Evolutionary conservation across 2,329 filamentous ascomycete genomes (phyloP), one percentile per base, ranked within the genome.

Genomic region (Colletotrichum scovillei): DNA sequence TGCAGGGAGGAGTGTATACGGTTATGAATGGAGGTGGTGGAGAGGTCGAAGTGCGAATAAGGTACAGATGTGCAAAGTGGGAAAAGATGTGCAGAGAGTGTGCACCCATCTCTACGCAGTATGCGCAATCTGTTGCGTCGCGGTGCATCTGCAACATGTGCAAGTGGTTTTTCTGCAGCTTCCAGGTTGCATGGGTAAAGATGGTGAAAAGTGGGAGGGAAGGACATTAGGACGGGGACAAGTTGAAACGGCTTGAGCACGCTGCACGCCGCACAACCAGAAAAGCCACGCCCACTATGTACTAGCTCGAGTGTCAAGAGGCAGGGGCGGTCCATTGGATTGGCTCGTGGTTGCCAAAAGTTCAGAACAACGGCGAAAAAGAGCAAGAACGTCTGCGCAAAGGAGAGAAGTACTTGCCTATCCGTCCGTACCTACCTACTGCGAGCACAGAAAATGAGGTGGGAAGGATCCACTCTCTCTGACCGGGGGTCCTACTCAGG

Each of bases 171-270:
- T 49, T 22, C 42, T 49, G 42, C 42, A 49, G 42, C 42, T 56
- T 49, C 19, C 42, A 49, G 19, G 19, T 56, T 56, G 53, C 53
- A 56, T 56, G 53, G 53, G 53, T 42, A 7, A 16, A 28, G 11
- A 56, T 56, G 53, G 53, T 12, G 14, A 16, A 26, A 28, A 22
- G 53, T 24, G 42, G 19, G 42, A 49, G 42, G 19, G 42, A n/a
- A 49, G 42, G 42, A 49, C 16, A 65, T 55, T 66, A 67, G 58
- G 42, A 72, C 57, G 59, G 57, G 60, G 53, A 35, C 60, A 57
- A 62, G 70, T 73, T 73, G 70, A 73, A 73, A 73, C 70, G 60
- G 70, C 70, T 70, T 68, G 67, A 70, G 59, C 70, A 63, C 30
- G 60, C 30, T 35, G 64, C 55, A 73, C 67, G 60, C 32, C 35